phyloP scores from a whole-genome alignment of 129 eudicot species.

The Centaurea solstitialis region DNA sequence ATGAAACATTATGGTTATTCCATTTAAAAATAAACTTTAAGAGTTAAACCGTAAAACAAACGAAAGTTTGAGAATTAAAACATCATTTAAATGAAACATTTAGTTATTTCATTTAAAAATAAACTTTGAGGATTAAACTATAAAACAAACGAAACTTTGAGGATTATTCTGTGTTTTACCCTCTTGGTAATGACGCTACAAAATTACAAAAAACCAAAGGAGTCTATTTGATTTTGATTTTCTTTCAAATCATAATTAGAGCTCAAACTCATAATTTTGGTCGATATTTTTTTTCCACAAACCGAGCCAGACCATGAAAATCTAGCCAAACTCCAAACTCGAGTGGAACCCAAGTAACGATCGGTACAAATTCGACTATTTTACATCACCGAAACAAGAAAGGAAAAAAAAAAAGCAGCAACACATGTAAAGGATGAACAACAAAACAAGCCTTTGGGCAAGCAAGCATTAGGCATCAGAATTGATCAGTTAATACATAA shows the following conservation, averaged over 20 bases:
- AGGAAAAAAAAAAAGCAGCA: neutral
- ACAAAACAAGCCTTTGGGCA: neutral
- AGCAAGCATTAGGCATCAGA: slow-evolving; percentile 9
- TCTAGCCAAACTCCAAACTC: neutral
- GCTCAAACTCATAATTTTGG: neutral
- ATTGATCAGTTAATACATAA: neutral
- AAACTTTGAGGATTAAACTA: too few species aligned
- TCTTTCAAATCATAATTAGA: neutral
- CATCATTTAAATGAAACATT: too few species aligned
- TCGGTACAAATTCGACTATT: neutral
- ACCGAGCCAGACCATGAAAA: neutral
- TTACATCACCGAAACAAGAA: neutral
- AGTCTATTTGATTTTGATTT: too few species aligned
- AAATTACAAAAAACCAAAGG: neutral
- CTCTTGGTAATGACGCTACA: too few species aligned
- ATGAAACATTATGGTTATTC: too few species aligned
- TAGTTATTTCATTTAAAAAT: too few species aligned
- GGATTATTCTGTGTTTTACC: too few species aligned
- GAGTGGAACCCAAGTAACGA: neutral
- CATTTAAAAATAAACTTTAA: too few species aligned
- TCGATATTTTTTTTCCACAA: neutral
- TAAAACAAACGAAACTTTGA: too few species aligned
- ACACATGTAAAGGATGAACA: slow-evolving; percentile 5
- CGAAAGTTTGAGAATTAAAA: too few species aligned
- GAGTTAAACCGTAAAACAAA: too few species aligned